Base-by-base conservation (phyloP, 129 eudicot genomes). In the sunflower (Helianthus annuus) region DNA sequence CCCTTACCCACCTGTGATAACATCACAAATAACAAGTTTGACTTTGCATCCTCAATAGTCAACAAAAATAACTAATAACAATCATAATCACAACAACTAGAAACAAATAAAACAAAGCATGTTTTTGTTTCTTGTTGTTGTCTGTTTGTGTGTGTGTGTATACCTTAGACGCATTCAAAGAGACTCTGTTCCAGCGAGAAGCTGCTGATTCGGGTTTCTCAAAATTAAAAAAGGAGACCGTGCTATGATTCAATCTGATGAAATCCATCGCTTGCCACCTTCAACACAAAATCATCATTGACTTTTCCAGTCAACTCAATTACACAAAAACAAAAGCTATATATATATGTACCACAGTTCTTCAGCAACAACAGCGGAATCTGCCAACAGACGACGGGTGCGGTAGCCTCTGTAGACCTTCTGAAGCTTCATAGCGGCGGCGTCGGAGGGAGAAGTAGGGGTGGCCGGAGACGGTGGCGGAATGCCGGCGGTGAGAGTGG, bases 181-280 rank as follows among this genome's bases (percentile, higher is more conserved):
- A 45, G 76, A 89, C 69, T 11, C 98, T 83, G 69, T 73, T 87
- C 98, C 98, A 94, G 7, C 97, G 74, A 0, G 93, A 85, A 12
- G 87, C 83, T 27, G 89, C 78, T 2, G 96, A 71, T 75, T 90
- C 98, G 0, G 91, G 91, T 79, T 86, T 91, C 24, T 39, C 39
- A 72, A 81, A 92, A 85, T 86, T 71, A 78, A 90, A 94, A 69
- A 90, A 94, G 1, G 97, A 94, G 62, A 90, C 54, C 2, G 98
- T 94, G 58, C 93, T 94, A 83, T 90, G 93, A 80, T 82, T 90
- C 48, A 94, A 71, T 73, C 96, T 64, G 2, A 96, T 97, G 71
- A 78, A 94, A 76, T 94, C 97, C 17, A 94, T 67, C 12, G 98
- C 98, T 85, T 78, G 97, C 97, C 98, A 94, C 98, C 98, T 94